Percentiles rank a stretch among this genome's conserved stretches.
Evolutionary conservation across 768 basidiomycete genomes (phyloP).

Genomic region (Termitomyces sp.): DNA sequence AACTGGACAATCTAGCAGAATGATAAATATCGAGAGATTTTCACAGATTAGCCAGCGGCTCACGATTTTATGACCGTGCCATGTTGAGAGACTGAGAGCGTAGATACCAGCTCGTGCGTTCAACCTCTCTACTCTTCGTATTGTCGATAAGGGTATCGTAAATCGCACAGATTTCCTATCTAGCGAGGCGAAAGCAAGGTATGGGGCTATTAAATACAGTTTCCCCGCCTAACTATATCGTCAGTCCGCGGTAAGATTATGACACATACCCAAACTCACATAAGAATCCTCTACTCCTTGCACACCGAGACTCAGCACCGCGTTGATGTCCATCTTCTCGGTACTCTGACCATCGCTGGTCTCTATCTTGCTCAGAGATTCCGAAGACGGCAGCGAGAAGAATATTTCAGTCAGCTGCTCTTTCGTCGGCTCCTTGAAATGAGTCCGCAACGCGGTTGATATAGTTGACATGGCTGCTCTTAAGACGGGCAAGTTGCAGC

Average conservation of each 20-base stretch:
- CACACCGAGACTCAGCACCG: conserved; percentile 74
- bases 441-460: conserved; percentile 73
- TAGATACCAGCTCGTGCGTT: conserved; percentile 94
- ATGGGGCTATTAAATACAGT: conserved; percentile 83
- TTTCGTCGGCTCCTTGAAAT: conserved; percentile 90
- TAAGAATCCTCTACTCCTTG: conserved; percentile 89
- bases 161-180: conserved; percentile 92
- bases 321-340: conserved; percentile 84
- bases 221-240: conserved; percentile 73
- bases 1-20: conserved; percentile 77
- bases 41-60: conserved; percentile 19
- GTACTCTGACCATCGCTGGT: conserved; percentile 31
- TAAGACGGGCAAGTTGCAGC: not conserved
- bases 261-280: conserved; percentile 49
- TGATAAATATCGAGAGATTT: not conserved
- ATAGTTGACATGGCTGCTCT: conserved; percentile 62
- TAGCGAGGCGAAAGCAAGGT: conserved; percentile 83
- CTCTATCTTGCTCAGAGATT: conserved; percentile 19
- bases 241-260: conserved; percentile 1
- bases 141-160: conserved; percentile 86
- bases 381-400: conserved; percentile 72
- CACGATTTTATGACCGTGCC: conserved; percentile 94
- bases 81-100: conserved; percentile 89
- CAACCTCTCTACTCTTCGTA: conserved; percentile 89
- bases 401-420: conserved; percentile 81